These are phyloP conservation scores for Floccularia luteovirens DNA, from an alignment of 768 basidiomycete genomes.

Conservation along the genomic window DNA sequence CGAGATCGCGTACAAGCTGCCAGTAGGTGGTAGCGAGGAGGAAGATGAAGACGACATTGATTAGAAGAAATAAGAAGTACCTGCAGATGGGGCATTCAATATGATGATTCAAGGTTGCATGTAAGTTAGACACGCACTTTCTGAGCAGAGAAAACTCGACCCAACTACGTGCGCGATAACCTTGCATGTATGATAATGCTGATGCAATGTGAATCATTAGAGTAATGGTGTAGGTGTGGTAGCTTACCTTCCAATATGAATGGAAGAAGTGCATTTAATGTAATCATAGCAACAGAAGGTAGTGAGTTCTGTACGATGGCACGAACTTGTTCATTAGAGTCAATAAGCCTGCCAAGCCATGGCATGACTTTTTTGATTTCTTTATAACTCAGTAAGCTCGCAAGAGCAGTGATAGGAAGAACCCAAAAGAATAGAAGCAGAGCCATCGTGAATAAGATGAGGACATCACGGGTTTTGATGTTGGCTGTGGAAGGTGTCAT, in stretches of 20 bases:
- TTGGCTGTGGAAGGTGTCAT: slow-evolving; percentile 60
- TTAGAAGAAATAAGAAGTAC: slow-evolving; percentile 88
- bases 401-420: slow-evolving; percentile 83
- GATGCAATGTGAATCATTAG: slow-evolving; percentile 3
- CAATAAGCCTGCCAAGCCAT: slow-evolving; percentile 81
- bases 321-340: slow-evolving; percentile 69
- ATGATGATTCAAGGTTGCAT: not conserved
- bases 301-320: slow-evolving; percentile 94
- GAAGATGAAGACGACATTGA: slow-evolving; percentile 94
- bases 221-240: slow-evolving; percentile 1
- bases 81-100: slow-evolving; percentile 31
- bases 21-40: slow-evolving; percentile 87
- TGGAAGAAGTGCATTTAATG: slow-evolving; percentile 82
- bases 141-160: slow-evolving; percentile 89
- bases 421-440: slow-evolving; percentile 87
- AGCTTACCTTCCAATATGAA: slow-evolving; percentile 78
- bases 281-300: slow-evolving; percentile 85
- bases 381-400: slow-evolving; percentile 82
- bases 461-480: slow-evolving; percentile 56
- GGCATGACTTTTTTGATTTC: slow-evolving; percentile 90
- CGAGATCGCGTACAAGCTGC: slow-evolving; percentile 86
- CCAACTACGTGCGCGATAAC: slow-evolving; percentile 84
- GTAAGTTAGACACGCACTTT: slow-evolving; percentile 49
- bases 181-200: slow-evolving; percentile 85
- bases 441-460: slow-evolving; percentile 64